Base-by-base conservation (phyloP, 306 rosid genomes). In the Hippophae gyantsensis region DNA sequence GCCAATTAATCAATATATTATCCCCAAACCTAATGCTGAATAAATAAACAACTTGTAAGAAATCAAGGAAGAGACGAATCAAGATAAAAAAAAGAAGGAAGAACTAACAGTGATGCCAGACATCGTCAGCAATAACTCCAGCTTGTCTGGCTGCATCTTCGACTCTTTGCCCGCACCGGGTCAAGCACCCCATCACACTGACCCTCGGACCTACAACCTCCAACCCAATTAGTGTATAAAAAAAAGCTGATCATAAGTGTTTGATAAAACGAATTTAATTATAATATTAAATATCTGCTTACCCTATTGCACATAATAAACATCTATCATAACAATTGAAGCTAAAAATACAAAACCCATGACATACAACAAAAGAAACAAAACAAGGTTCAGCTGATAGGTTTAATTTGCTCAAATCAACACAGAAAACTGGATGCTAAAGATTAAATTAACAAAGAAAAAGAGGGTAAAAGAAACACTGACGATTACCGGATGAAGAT, bases 31-130 rank as follows among this genome's bases (percentile, higher is more conserved):
- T 32, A 32, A 32, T 32, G 38, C 1, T 32, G 38, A 46, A 9
- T 46, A 7, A 12, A 46, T 46, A 7, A 46, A 46, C 0, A 46
- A 7, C 49, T 46, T 8, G 49, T 46, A 10, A 9, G n/a, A 46
- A 46, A 46, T 13, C 10, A 10, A 46, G 50, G 10, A 46, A 13
- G 13, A 46, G n/a, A 46, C 13, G 8, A 46, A 46, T 46, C 5
- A 8, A 46, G 10, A 46, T 46, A 13, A 13, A 13, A 13, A 13
- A 2, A 13, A 46, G 1, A 7, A 57, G 9, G 8, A 13, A 48
- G 47, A 57, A 71, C 92, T 78, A 42, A 89, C 95, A 18, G 72
- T 90, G 97, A 68, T 86, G 74, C 94, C 88, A 76, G 14, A 86
- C 46, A 52, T 48, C 75, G 61, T 64, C 86, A 6, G 78, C 86